Evolutionary conservation across 192 early-diverging fungal species (phyloP), one percentile per base, ranked within the genome.

Genomic region (Dissophora ornata): DNA sequence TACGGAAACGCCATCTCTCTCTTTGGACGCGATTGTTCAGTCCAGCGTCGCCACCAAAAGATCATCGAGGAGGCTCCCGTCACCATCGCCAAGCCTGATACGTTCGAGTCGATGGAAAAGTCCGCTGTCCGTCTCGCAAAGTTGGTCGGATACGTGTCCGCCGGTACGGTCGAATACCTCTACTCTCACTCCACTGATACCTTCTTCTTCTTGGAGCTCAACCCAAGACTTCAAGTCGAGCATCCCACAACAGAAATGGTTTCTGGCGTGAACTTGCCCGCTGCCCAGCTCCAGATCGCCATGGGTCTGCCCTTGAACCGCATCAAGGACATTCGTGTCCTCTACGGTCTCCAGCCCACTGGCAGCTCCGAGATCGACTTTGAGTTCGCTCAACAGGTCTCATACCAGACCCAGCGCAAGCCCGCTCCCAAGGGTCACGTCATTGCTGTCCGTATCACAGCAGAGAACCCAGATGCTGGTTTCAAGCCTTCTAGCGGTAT

Each of bases 241-340:
- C 97, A 99, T 83, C 97, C 97, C 44, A 98, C 96, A 9, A 97
- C 97, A 7, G 97, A 99, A 79, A 99, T 99, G 91, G 97, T 98
- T 30, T 96, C 96, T 18, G 96, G 97, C 53, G 97, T 97, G 66
- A 97, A 99, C 69, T 85, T 99, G 60, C 97, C 97, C 24, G 97
- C 97, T 49, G 95, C 96, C 11, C 97, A 99, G 82, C 86, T 99
- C 50, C 96, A 96, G 78, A 92, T 99, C 45, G 94, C 97, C n/a
- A 99, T 98, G 96, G 97, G 97, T 77, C 95, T 99, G 52, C 97
- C 97, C 29, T 85, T 99, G 73, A 90, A 93, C 79, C 90, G 93
- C 75, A 95, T 99, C 78, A 90, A 90, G 63, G 96, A 99, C 83
- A 97, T 99, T 66, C 91, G 97, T 57, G 92, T 94, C 30, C 89